Percentiles rank a stretch among this genome's conserved stretches.
Conservation (phyloP, 2,329 filamentous ascomycete genomes). For the Phaeosphaeriaceae sp. region DNA sequence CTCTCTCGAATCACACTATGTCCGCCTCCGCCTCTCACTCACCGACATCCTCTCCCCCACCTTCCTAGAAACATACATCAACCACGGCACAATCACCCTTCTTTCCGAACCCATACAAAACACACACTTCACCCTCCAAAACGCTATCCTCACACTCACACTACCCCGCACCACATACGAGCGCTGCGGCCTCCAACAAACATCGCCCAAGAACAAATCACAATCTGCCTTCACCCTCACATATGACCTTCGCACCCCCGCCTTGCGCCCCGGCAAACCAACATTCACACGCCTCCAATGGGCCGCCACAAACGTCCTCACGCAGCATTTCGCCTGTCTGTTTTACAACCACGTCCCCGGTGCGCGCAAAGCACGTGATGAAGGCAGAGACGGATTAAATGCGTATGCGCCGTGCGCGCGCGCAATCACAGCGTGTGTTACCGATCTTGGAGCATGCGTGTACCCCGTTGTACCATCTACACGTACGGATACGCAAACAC, state of each 20-base stretch:
- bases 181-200: conserved; percentile 78
- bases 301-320: conserved; percentile 79
- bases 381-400: no score
- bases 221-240: conserved; percentile 83
- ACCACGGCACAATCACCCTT: conserved; percentile 80
- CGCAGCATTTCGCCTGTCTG: conserved; percentile 73
- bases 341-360: conserved; percentile 74
- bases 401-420: no score
- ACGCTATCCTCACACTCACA: conserved; percentile 75
- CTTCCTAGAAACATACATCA: conserved; percentile 87
- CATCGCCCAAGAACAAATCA: conserved; percentile 67
- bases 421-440: no score
- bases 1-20: conserved; percentile 59
- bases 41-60: conserved; percentile 72
- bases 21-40: conserved; percentile 74
- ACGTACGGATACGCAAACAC: no score
- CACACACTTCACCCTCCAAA: conserved; percentile 72
- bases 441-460: no score
- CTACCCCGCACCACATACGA: conserved; percentile 85
- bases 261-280: conserved; percentile 57
- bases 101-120: conserved; percentile 79
- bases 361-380: no score
- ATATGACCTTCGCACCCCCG: conserved; percentile 74
- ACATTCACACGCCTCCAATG: conserved; percentile 79
- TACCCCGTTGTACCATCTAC: no score